phyloP scores from a whole-genome alignment of 805 yeast species.

The Lachancea waltii region DNA sequence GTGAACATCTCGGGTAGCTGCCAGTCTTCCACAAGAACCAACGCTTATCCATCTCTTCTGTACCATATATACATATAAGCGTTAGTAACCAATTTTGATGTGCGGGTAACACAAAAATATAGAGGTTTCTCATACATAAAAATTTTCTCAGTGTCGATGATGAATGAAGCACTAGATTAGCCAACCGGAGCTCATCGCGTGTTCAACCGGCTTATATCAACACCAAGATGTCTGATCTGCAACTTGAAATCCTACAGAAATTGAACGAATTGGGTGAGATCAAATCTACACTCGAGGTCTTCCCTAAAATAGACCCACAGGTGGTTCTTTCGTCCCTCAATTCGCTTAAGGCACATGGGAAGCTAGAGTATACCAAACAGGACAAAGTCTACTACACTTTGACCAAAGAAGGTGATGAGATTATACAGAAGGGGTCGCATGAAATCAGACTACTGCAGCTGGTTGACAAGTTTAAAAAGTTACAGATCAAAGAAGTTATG shows the following conservation, averaged over 20 bases:
- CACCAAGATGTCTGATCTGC: slow-evolving; percentile 57
- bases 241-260: slow-evolving; percentile 53
- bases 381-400: slow-evolving; percentile 74
- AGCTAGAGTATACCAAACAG: slow-evolving; percentile 64
- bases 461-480: slow-evolving; percentile 64
- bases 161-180: neutral
- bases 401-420: slow-evolving; percentile 76
- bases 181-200: neutral
- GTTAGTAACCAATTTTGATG: neutral
- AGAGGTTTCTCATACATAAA: slow-evolving; percentile 1
- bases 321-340: slow-evolving; percentile 75
- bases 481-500: slow-evolving; percentile 69
- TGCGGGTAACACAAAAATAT: neutral
- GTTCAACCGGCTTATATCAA: neutral
- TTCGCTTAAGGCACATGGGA: slow-evolving; percentile 76
- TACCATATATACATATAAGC: no score
- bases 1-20: no score
- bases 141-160: slow-evolving; percentile 1
- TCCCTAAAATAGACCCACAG: slow-evolving; percentile 60
- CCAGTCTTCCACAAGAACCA: no score
- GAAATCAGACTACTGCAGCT: slow-evolving; percentile 80
- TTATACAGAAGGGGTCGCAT: slow-evolving; percentile 78
- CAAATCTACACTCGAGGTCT: slow-evolving; percentile 58
- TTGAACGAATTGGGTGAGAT: slow-evolving; percentile 60
- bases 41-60: neutral